phyloP scores from a whole-genome alignment of 192 early-diverging fungal genomes.

The Coemansia sp. region DNA sequence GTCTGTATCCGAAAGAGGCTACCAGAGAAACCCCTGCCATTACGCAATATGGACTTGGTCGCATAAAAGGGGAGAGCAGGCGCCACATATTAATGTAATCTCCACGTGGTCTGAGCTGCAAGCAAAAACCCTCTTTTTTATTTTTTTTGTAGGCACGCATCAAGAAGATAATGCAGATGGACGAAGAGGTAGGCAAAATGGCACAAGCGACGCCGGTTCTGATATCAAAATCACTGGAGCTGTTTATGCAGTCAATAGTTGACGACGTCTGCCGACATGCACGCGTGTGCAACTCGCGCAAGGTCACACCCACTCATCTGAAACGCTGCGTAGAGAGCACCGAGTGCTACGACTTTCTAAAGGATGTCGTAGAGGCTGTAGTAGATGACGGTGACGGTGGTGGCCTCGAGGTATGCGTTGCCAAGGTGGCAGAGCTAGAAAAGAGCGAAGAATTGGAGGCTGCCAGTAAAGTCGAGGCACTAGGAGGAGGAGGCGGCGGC shows the following conservation, averaged over 20 bases:
- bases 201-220: slow-evolving; percentile 94
- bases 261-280: slow-evolving; percentile 84
- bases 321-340: slow-evolving; percentile 71
- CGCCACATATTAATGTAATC: not conserved
- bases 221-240: slow-evolving; percentile 85
- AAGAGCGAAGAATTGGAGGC: not conserved
- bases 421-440: slow-evolving; percentile 43
- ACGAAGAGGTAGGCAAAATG: slow-evolving; percentile 99
- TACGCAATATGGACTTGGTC: not conserved
- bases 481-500: slow-evolving; percentile 52
- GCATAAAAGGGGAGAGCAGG: not conserved
- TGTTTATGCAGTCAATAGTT: slow-evolving; percentile 93
- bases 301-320: slow-evolving; percentile 84
- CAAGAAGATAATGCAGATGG: slow-evolving; percentile 99
- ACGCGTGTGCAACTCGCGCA: slow-evolving; percentile 73
- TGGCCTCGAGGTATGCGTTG: slow-evolving; percentile 37
- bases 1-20: not conserved
- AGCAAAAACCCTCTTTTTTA: not conserved
- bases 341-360: slow-evolving; percentile 93
- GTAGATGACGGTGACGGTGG: slow-evolving; percentile 65
- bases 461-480: slow-evolving; percentile 4
- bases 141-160: slow-evolving; percentile 78
- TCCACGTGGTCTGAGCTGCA: not conserved
- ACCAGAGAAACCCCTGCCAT: not conserved
- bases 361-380: slow-evolving; percentile 79